Conservation (phyloP, 1,284 basidiomycete genomes). For the Ustilago hordei region DNA sequence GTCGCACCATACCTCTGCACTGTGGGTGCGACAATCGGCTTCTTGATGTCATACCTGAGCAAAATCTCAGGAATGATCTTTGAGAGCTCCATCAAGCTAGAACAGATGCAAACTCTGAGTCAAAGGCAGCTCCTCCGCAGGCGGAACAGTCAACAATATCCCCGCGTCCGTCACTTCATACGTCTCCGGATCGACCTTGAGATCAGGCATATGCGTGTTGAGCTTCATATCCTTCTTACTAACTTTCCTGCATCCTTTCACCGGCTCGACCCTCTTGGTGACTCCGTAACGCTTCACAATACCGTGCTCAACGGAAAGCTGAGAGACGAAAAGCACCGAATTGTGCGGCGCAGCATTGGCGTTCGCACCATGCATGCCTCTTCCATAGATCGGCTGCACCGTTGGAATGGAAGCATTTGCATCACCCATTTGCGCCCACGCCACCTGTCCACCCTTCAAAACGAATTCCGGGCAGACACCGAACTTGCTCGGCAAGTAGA, state of each 20-base stretch:
- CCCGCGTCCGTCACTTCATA: slow-evolving; percentile 70
- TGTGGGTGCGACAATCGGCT: too few species aligned
- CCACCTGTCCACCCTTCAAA: slow-evolving; percentile 93
- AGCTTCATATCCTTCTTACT: slow-evolving; percentile 92
- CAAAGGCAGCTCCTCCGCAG: slow-evolving; percentile 59
- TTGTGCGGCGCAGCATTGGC: slow-evolving; percentile 81
- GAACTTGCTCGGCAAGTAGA: slow-evolving; percentile 94
- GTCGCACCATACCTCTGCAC: too few species aligned
- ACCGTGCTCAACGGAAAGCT: slow-evolving; percentile 66
- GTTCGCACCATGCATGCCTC: slow-evolving; percentile 89
- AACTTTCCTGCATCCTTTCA: slow-evolving; percentile 81
- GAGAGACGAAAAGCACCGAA: slow-evolving; percentile 81
- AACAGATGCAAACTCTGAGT: slow-evolving; percentile 52
- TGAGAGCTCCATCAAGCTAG: background rate
- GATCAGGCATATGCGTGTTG: slow-evolving; percentile 83
- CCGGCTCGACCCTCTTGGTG: slow-evolving; percentile 80
- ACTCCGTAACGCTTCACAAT: slow-evolving; percentile 79
- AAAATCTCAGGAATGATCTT: too few species aligned
- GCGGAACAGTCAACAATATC: slow-evolving; percentile 52
- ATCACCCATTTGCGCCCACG: slow-evolving; percentile 90
- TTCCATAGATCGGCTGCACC: slow-evolving; percentile 85
- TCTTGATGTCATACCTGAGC: too few species aligned
- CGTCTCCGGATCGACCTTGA: slow-evolving; percentile 91
- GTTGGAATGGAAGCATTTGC: slow-evolving; percentile 88
- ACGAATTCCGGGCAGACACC: slow-evolving; percentile 91